phyloP scores from a whole-genome alignment of 768 basidiomycete genomes.

The Austroboletus eburneus region DNA sequence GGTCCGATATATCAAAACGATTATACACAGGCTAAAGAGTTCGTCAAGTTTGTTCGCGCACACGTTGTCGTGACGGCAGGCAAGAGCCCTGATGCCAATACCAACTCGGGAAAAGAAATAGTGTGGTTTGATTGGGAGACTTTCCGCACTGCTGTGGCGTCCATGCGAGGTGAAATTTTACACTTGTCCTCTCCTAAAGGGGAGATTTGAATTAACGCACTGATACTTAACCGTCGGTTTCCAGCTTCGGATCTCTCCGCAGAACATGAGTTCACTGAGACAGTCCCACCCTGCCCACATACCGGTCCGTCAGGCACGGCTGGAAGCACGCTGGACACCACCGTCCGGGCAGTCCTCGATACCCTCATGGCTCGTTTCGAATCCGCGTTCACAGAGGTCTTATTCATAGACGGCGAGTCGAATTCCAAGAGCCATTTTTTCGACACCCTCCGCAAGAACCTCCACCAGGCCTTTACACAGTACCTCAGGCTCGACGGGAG shows the following conservation, averaged over 20 bases:
- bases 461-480: constrained; percentile 2
- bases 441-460: constrained; percentile 3
- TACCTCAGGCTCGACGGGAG: not conserved
- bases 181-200: too few species aligned
- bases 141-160: not conserved
- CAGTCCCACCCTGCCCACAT: not conserved
- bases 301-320: not conserved
- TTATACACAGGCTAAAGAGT: constrained; percentile 3
- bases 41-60: constrained; percentile 2
- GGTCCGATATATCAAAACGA: constrained; percentile 5
- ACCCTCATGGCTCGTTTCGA: constrained; percentile 3
- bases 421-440: not conserved
- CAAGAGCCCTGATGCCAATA: not conserved
- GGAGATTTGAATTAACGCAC: too few species aligned
- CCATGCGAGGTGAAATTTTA: constrained; percentile 1
- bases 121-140: constrained; percentile 2
- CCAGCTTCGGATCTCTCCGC: not conserved
- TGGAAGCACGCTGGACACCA: not conserved
- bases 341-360: not conserved
- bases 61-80: not conserved
- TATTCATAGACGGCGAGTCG: not conserved
- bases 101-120: not conserved
- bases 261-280: not conserved
- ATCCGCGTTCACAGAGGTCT: not conserved
- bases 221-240: not conserved